Conservation (phyloP, 2,329 filamentous ascomycete genomes). For the Alternaria atra region DNA sequence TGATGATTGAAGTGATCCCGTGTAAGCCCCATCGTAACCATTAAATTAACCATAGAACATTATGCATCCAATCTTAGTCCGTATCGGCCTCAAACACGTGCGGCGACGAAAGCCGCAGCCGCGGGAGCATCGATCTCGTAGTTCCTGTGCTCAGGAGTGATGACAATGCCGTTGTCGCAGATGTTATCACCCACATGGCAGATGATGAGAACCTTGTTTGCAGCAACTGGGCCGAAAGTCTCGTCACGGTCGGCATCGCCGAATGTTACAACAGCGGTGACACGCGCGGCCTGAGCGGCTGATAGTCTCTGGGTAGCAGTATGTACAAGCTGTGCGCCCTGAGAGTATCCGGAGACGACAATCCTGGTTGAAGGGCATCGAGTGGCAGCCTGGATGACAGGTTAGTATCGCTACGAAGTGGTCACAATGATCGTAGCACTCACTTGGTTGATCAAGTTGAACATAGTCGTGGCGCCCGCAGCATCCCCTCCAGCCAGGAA, state of each 20-base stretch:
- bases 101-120: conserved; percentile 36
- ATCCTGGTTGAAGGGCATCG: conserved; percentile 44
- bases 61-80: neutral
- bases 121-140: conserved; percentile 37
- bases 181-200: conserved; percentile 51
- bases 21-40: neutral
- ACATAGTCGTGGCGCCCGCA: conserved; percentile 56
- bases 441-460: conserved; percentile 45
- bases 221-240: conserved; percentile 38
- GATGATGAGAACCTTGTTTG: conserved; percentile 45
- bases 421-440: conserved; percentile 27
- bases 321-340: conserved; percentile 56
- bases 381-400: conserved; percentile 21
- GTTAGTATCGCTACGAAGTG: neutral
- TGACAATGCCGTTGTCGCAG: conserved; percentile 38
- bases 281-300: conserved; percentile 29
- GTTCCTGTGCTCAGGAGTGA: conserved; percentile 35
- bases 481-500: conserved; percentile 59
- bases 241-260: conserved; percentile 49
- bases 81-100: conserved; percentile 11
- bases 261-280: conserved; percentile 47
- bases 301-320: conserved; percentile 51
- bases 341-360: conserved; percentile 44
- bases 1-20: neutral
- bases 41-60: neutral